Conservation (phyloP, 768 basidiomycete genomes). For the Phylloporus sp. region DNA sequence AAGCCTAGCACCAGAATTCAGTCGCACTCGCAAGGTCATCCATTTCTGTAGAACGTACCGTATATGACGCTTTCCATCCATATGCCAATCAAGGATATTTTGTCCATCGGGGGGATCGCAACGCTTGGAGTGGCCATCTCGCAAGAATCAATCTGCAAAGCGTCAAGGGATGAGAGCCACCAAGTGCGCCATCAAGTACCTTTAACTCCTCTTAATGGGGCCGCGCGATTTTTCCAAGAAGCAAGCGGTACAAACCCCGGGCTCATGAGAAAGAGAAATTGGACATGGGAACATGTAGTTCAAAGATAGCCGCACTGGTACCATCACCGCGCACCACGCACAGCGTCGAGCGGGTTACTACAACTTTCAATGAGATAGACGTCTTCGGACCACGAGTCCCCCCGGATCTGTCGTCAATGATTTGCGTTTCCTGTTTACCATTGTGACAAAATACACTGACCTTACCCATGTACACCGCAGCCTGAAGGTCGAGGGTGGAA, state of each 20-base stretch:
- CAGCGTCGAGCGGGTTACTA: too few species aligned
- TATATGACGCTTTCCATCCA: conserved; percentile 1
- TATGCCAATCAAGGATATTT: conserved; percentile 1
- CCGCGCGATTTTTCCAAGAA: too few species aligned
- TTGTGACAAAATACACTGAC: too few species aligned
- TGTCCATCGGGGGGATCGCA: background rate
- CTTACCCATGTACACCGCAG: too few species aligned
- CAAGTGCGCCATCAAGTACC: background rate
- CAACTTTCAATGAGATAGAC: too few species aligned
- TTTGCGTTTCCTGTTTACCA: too few species aligned
- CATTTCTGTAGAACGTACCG: background rate
- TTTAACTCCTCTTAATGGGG: background rate
- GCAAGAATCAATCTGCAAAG: background rate
- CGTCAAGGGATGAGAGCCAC: background rate
- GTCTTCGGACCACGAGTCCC: too few species aligned
- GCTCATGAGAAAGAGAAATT: too few species aligned
- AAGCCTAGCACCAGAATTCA: background rate
- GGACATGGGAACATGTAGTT: background rate
- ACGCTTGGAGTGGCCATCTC: background rate
- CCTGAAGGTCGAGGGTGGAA: too few species aligned
- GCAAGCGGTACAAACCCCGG: too few species aligned
- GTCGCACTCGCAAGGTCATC: background rate
- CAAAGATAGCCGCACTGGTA: background rate
- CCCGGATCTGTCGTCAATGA: too few species aligned
- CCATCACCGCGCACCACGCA: background rate